Evolutionary conservation across 441 rosid species (phyloP).

Genomic region (Bruguiera hainesii): DNA sequence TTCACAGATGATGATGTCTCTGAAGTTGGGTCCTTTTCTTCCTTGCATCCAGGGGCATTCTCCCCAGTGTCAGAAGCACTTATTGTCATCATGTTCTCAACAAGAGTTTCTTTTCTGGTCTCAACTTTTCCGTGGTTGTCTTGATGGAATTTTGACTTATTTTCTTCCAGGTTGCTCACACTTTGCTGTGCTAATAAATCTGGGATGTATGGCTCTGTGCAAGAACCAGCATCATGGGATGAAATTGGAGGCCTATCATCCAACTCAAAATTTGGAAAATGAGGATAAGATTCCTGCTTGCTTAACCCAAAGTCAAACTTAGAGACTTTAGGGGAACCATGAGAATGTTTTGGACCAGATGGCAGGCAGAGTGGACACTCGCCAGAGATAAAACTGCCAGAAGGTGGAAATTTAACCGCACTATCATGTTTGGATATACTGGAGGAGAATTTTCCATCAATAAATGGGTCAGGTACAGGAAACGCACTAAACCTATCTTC

Average conservation of each 20-base stretch:
- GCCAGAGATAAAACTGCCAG: conserved; percentile 25
- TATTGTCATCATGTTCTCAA: conserved; percentile 20
- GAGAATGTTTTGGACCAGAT: conserved; percentile 14
- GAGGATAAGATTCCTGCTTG: conserved; percentile 26
- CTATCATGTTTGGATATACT: conserved; percentile 17
- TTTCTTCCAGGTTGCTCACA: conserved; percentile 25
- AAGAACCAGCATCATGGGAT: conserved; percentile 33
- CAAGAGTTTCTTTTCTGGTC: conserved; percentile 15
- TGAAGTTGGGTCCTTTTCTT: conserved; percentile 20
- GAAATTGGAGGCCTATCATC: conserved; percentile 24
- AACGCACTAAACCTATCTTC: conserved; percentile 21
- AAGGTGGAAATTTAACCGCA: conserved; percentile 23
- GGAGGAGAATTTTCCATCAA: conserved; percentile 20
- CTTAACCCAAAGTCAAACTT: conserved; percentile 31
- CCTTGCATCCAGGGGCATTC: conserved; percentile 22
- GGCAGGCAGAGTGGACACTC: conserved; percentile 25
- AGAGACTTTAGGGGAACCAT: conserved; percentile 24
- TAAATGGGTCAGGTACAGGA: conserved; percentile 21
- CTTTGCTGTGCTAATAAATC: conserved; percentile 36
- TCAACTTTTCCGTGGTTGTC: conserved; percentile 24
- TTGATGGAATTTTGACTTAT: conserved; percentile 23
- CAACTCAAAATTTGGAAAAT: conserved; percentile 18
- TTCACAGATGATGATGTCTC: conserved; percentile 38
- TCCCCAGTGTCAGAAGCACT: conserved; percentile 23
- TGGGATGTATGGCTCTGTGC: conserved; percentile 27